Evolutionary conservation across 208 protist species (phyloP), one percentile per base, ranked within the genome.

Genomic region (Herpetomonas muscarum): DNA sequence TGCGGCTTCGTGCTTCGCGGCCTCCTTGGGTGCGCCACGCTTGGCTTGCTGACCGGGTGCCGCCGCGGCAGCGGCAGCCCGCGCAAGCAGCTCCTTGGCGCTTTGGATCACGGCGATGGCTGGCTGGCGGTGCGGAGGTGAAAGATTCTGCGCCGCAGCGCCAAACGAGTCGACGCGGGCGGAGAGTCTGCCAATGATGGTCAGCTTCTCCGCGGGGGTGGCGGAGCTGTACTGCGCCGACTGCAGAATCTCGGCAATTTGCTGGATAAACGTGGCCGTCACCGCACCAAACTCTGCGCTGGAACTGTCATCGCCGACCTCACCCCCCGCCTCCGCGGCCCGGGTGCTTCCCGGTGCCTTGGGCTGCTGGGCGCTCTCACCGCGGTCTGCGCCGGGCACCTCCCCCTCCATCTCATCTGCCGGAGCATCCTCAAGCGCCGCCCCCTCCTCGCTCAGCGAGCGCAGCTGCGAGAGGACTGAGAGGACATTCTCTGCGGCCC

Each of bases 151-250:
- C 9, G 41, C 41, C 22, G 10, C 41, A 9, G 5, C 17, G 7
- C 15, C 41, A 9, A 85, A 67, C 0, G 25, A 28, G 22, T 49
- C 26, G 34, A 92, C 59, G 0, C 48, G 64, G 47, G 50, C 25
- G 25, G 70, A 47, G 26, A 80, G 44, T 31, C 66, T 50, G 10
- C 42, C 30, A 6, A 74, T 53, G 10, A 74, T 64, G 30, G 30
- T 25, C 22, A n/a, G 22, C 49, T 75, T 65, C 34, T 65, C 59
- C 56, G 61, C 57, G 6, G 55, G 26, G 36, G 72, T 25, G 29
- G 84, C 63, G n/a, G 29, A 21, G 25, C 74, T 62, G 34, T 85
- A 83, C 3, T 44, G 45, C 0, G 74, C 69, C 28, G 85, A 92
- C 21, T 78, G 65, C 29, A 81, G 17, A 17, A 73, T 66, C 17